Conservation (phyloP, 148 eudicot species). For the Spergularia bocconei region DNA sequence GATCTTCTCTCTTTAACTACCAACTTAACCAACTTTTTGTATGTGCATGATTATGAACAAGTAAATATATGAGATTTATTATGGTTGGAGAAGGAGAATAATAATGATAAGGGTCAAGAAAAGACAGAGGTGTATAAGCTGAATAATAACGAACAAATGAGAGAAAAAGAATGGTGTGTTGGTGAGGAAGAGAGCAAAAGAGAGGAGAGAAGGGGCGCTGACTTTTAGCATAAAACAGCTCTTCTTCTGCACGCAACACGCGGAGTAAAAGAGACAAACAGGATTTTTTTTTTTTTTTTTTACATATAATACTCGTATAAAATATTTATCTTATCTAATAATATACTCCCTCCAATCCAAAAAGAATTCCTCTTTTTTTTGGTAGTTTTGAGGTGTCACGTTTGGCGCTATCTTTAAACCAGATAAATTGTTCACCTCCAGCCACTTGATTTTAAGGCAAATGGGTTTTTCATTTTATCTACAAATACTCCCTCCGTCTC, state of each 20-base stretch:
- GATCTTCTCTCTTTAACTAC: neutral
- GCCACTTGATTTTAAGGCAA: too few relatives aligned
- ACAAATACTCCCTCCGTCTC: too few relatives aligned
- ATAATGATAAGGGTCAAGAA: neutral
- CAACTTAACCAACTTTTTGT: neutral
- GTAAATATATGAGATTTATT: neutral
- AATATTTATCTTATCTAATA: too few relatives aligned
- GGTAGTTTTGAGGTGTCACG: too few relatives aligned
- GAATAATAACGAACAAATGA: conserved; percentile 11
- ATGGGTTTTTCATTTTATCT: too few relatives aligned
- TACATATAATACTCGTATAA: too few relatives aligned
- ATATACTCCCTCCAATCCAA: too few relatives aligned
- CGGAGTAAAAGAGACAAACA: conserved; percentile 17
- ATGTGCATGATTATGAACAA: neutral
- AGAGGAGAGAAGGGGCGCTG: conserved; percentile 50
- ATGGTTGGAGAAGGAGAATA: neutral
- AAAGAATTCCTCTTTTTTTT: too few relatives aligned
- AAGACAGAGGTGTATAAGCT: conserved; percentile 5
- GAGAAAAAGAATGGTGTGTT: conserved; percentile 5
- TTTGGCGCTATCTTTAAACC: too few relatives aligned
- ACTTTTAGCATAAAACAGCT: conserved; percentile 52
- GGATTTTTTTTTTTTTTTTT: neutral
- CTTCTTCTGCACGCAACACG: conserved; percentile 46
- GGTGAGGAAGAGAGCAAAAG: conserved; percentile 22
- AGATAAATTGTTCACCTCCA: too few relatives aligned